Evolutionary conservation across 2,329 filamentous ascomycete genomes (phyloP).

Genomic region (Fusarium subtropicale): DNA sequence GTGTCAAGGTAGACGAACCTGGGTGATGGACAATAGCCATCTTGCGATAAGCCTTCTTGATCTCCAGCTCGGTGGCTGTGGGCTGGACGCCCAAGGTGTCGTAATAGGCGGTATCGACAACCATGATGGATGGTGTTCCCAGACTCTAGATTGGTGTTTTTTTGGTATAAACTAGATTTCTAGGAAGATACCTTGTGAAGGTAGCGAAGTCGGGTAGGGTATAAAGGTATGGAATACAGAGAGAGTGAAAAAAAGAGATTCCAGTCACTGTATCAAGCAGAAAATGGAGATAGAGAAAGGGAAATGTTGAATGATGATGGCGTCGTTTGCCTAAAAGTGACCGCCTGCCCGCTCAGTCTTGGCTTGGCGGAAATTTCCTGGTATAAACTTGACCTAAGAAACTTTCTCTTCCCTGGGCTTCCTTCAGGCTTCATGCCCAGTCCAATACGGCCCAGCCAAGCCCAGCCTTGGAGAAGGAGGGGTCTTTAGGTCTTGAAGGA

Average conservation of each 20-base stretch:
- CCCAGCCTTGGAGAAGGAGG: slow-evolving; percentile 16
- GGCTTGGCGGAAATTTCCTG: slow-evolving; percentile 39
- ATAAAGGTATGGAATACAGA: slow-evolving; percentile 1
- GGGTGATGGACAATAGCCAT: slow-evolving; percentile 94
- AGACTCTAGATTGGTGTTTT: slow-evolving; percentile 22
- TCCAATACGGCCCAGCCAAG: not conserved
- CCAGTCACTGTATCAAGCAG: slow-evolving; percentile 20
- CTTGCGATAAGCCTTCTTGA: slow-evolving; percentile 97
- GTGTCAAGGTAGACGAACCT: slow-evolving; percentile 60
- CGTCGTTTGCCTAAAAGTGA: slow-evolving; percentile 42
- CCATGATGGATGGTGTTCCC: slow-evolving; percentile 68
- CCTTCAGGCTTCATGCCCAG: slow-evolving; percentile 18
- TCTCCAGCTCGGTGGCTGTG: slow-evolving; percentile 88
- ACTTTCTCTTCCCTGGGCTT: slow-evolving; percentile 18
- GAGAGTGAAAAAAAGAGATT: not conserved
- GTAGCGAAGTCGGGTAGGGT: not conserved
- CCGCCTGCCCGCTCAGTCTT: slow-evolving; percentile 24
- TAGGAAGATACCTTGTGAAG: not conserved
- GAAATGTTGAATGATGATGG: slow-evolving; percentile 41
- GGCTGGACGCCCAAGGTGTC: slow-evolving; percentile 87
- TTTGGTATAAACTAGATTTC: slow-evolving; percentile 10
- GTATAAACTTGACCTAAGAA: slow-evolving; percentile 13
- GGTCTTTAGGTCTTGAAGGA: slow-evolving; percentile 9
- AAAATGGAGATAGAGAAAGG: slow-evolving; percentile 20
- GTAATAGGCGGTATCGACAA: slow-evolving; percentile 89